Conservation (phyloP, 192 early-diverging fungal species). For the Coemansia sp. region DNA sequence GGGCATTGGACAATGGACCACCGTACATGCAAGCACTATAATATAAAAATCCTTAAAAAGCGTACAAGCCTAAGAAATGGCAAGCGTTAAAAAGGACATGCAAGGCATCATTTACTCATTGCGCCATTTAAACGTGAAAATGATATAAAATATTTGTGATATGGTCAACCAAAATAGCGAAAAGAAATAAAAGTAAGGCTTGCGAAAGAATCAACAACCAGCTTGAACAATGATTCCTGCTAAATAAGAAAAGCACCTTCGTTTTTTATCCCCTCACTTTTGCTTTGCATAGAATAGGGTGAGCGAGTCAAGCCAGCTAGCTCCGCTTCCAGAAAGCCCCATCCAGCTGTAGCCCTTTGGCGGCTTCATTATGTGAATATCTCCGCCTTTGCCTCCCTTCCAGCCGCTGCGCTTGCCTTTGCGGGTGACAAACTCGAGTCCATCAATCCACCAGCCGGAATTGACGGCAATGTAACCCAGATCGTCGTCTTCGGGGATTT, state of each 20-base stretch:
- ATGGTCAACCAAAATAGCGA: neutral
- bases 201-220: neutral
- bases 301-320: constrained; percentile 57
- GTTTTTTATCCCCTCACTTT: constrained; percentile 2
- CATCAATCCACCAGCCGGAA: constrained; percentile 64
- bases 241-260: neutral
- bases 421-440: constrained; percentile 58
- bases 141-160: neutral
- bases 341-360: constrained; percentile 58
- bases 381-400: constrained; percentile 60
- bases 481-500: constrained; percentile 53
- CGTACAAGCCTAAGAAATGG: neutral
- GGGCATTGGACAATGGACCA: neutral
- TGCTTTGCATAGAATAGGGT: constrained; percentile 54
- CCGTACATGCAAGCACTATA: neutral
- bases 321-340: constrained; percentile 60
- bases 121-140: neutral
- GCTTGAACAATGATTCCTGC: neutral
- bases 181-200: neutral
- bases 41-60: neutral
- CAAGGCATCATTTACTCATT: constrained; percentile 6
- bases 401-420: constrained; percentile 57
- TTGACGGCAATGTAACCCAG: constrained; percentile 54
- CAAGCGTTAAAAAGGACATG: neutral
- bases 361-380: constrained; percentile 42